Evolutionary conservation across 2,329 filamentous ascomycete genomes (phyloP).

Genomic region (Blumeria graminis): DNA sequence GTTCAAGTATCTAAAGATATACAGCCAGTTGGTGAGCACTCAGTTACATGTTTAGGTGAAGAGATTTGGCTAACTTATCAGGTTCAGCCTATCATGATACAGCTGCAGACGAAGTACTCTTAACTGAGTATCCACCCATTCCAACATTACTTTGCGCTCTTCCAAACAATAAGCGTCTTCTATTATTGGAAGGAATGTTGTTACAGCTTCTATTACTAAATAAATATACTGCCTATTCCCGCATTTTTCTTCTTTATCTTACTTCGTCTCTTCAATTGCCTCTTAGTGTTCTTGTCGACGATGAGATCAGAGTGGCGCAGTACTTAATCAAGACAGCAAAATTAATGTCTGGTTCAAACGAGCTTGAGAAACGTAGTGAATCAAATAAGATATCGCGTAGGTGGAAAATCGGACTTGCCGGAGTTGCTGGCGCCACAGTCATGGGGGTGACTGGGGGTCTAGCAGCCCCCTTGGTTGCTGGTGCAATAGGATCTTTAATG

Average conservation of each 20-base stretch:
- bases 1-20: constrained; percentile 8
- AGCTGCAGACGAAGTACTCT: constrained; percentile 24
- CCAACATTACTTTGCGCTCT: constrained; percentile 35
- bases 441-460: constrained; percentile 53
- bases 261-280: constrained; percentile 48
- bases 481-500: constrained; percentile 57
- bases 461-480: constrained; percentile 51
- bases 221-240: constrained; percentile 50
- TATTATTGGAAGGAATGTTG: constrained; percentile 48
- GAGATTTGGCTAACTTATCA: not conserved
- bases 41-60: not conserved
- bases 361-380: constrained; percentile 48
- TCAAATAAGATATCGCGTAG: constrained; percentile 45
- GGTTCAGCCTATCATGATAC: constrained; percentile 19
- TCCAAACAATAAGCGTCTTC: constrained; percentile 32
- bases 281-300: constrained; percentile 35
- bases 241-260: constrained; percentile 44
- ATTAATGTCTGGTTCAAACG: constrained; percentile 41
- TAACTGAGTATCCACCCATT: constrained; percentile 30
- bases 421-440: constrained; percentile 62
- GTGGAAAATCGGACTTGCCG: constrained; percentile 81
- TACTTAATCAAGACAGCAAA: constrained; percentile 54
- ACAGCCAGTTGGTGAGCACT: constrained; percentile 9
- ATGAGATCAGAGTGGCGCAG: constrained; percentile 53
- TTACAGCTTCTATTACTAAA: constrained; percentile 53